Evolutionary conservation across 2,329 filamentous ascomycete species (phyloP).

Genomic region (Fusarium albosuccineum): DNA sequence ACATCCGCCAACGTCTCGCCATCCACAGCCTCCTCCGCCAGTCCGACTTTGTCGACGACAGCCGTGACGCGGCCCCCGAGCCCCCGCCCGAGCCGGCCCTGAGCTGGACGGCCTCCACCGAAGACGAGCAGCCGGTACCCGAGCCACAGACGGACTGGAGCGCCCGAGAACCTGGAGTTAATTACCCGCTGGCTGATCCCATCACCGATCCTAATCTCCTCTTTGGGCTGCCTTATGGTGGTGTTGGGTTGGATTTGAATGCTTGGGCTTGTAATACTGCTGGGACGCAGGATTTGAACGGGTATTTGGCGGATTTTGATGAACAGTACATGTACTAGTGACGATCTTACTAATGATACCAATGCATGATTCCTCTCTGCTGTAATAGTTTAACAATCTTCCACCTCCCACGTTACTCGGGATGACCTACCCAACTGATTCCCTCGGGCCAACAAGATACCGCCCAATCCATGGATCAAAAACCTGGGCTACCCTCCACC

Average conservation of each 20-base stretch:
- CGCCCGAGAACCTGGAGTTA: constrained; percentile 12
- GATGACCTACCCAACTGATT: no score
- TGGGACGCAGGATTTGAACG: constrained; percentile 30
- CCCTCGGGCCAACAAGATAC: background rate
- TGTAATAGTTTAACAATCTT: no score
- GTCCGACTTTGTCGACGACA: constrained; percentile 56
- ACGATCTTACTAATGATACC: background rate
- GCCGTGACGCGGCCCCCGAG: constrained; percentile 48
- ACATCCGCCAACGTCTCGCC: constrained; percentile 50
- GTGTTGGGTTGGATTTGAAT: constrained; percentile 37
- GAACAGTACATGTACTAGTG: constrained; percentile 46
- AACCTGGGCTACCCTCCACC: no score
- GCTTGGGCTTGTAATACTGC: constrained; percentile 37
- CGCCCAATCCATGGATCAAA: no score
- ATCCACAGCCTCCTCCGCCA: constrained; percentile 57
- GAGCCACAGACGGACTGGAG: constrained; percentile 31
- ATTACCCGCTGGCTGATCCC: constrained; percentile 16
- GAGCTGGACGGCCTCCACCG: constrained; percentile 40
- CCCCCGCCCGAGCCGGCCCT: constrained; percentile 32
- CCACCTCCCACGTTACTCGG: no score
- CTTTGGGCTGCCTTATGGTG: constrained; percentile 41
- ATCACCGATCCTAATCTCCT: constrained; percentile 39
- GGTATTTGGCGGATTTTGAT: constrained; percentile 35
- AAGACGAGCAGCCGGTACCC: constrained; percentile 34
- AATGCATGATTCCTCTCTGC: background rate